Evolutionary conservation across 2,329 filamentous ascomycete species (phyloP), one percentile per base, ranked within the genome.

Genomic region (Aureobasidium subglaciale): DNA sequence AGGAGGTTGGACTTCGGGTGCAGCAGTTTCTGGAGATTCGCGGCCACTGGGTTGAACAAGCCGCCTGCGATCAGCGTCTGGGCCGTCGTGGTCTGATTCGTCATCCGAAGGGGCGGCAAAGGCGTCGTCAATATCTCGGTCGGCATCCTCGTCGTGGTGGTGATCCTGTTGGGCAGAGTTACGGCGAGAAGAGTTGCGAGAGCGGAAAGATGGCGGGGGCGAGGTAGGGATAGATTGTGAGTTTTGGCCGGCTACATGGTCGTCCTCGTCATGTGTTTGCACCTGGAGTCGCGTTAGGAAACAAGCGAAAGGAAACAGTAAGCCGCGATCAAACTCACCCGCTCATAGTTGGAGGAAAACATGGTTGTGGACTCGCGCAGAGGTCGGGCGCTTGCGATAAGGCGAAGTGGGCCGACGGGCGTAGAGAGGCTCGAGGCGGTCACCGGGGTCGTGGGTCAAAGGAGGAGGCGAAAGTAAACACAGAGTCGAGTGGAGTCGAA

Each of bases 121-220:
- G 1, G 93, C 90, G 68, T 97, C 92, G 63, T 88, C 89, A 13
- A 99, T 80, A n/a, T 88, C 86, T 59, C 87, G 79, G 64, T 96
- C 85, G 59, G 90, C 86, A 57, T 81, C 76, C 57, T 81, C 76
- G 62, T 71, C 74, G 55, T 70, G 67, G 56, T 75, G 70, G 35
- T 76, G 75, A 62, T 80, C 76, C 58, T 77, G 70, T 59, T 77
- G 73, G 50, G 75, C 71, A 56, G 78, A 75, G 70, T 76, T 77
- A 73, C 73, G 73, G 55, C 76, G 80, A 32, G 88, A 91, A 1
- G 90, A 90, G 29, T 86, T 79, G 67, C 88, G 83, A 43, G 91
- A 96, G 69, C 85, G 89, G 72, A 96, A 97, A 1, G 92, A 96
- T 2, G 92, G 92, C 34, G 76, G 76, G 61, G 76, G 76, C 59